Evolutionary conservation across 2,329 filamentous ascomycete species (phyloP), one percentile per base, ranked within the genome.

Genomic region (Biscogniauxia marginata): DNA sequence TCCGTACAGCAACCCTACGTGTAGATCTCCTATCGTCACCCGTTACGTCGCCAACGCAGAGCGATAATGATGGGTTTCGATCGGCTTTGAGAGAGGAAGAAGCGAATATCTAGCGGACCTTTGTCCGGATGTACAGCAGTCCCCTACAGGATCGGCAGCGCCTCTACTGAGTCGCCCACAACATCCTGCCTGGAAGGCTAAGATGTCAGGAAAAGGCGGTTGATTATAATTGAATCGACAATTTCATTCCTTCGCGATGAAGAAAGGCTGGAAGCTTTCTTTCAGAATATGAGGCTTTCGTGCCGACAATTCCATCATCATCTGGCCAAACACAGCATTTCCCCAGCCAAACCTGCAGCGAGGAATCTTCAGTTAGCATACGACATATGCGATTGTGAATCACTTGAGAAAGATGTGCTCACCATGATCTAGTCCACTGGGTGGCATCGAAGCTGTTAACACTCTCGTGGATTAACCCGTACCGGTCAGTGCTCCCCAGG

Each of bases 271-370:
- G 54, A 74, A 78, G 45, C 70, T 75, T 54, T 67, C 60, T 49
- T 68, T 63, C 20, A 78, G 57, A 3, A 77, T 60, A 4, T 86
- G 75, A 5, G 89, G 89, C 69, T 88, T 89, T 70, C 89, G 78
- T 58, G 80, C 77, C n/a, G 86, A 84, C 54, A 95, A 69, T 73
- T 93, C 88, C 53, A 95, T 73, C 23, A 96, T 84, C 57, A 90
- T 89, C 75, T 93, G 87, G n/a, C 90, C 89, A 70, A 93, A 93
- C 19, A 96, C 83, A 0, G 88, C 90, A 68, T 95, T 95, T n/a
- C 90, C 90, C 91, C 91, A 95, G 1, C 90, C 88, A 68, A 96
- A 95, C 89, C 89, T 91, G 57, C n/a, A 19, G 5, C 6, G 77
- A 79, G 18, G 7, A 2, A n/a, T 34, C n/a, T 53, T 56, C 25